Percentiles rank a stretch among this genome's conserved stretches.
These are phyloP conservation scores for Paecilomyces variotii DNA, from an alignment of 2,329 filamentous ascomycete genomes.

Conservation along the genomic window DNA sequence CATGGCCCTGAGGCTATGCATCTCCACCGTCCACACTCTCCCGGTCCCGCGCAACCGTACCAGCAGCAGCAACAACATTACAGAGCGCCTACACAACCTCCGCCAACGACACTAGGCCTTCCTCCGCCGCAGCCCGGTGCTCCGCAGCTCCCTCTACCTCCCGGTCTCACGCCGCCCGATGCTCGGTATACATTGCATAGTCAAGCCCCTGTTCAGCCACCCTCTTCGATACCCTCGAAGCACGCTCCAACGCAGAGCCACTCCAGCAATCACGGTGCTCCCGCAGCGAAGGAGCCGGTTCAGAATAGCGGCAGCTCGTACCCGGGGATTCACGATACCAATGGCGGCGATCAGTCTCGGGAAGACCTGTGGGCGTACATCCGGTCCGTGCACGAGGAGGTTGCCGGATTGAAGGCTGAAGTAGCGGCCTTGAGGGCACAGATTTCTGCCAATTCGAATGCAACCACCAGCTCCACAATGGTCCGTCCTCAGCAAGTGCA, in stretches of 20 bases:
- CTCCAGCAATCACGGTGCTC: conserved; percentile 25
- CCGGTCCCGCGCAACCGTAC: conserved; percentile 34
- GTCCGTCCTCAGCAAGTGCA: background rate
- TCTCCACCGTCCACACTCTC: conserved; percentile 36
- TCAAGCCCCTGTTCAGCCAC: conserved; percentile 26
- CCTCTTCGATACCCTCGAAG: conserved; percentile 24
- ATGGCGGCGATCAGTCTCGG: conserved; percentile 19
- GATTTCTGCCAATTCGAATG: conserved; percentile 17
- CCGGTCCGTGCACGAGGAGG: conserved; percentile 34
- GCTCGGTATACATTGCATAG: conserved; percentile 35
- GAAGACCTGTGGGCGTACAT: conserved; percentile 39
- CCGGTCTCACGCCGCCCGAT: conserved; percentile 35
- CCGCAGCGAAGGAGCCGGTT: conserved; percentile 18
- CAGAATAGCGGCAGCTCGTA: conserved; percentile 12
- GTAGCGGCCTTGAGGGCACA: conserved; percentile 34
- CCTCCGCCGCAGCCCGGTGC: conserved; percentile 30
- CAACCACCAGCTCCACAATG: conserved; percentile 1
- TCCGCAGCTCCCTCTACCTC: conserved; percentile 37
- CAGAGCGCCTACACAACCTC: conserved; percentile 13
- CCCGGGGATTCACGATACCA: conserved; percentile 13
- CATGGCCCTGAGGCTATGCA: conserved; percentile 28
- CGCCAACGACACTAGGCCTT: conserved; percentile 20
- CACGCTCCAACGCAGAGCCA: conserved; percentile 28
- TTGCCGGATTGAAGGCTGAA: conserved; percentile 34
- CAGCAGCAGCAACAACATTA: conserved; percentile 23